Evolutionary conservation across 345 rosid species (phyloP).

Genomic region (Anastatica hierochuntica): DNA sequence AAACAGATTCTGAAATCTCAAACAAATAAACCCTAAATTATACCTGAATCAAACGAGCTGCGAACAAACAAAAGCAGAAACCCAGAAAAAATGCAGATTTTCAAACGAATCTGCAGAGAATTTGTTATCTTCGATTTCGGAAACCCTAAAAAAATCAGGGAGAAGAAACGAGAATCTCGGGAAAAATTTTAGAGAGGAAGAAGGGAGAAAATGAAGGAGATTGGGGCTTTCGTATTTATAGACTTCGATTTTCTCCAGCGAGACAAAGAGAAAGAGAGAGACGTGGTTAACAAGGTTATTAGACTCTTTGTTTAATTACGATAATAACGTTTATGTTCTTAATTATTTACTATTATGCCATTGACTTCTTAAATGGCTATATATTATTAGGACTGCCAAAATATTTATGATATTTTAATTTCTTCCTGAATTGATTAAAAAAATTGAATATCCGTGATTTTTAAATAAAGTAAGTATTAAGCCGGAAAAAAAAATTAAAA

Average conservation of each 20-base stretch:
- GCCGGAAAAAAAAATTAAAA: too few species aligned
- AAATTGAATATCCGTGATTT: too few species aligned
- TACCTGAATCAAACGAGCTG: too few species aligned
- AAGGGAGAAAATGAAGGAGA: slow-evolving; percentile 21
- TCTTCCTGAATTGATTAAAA: too few species aligned
- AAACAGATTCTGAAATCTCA: too few species aligned
- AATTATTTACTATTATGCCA: slow-evolving; percentile 12
- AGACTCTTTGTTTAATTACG: slow-evolving; percentile 21
- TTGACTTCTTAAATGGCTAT: neutral
- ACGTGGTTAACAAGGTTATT: slow-evolving; percentile 71
- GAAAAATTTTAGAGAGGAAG: neutral
- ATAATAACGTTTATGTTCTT: slow-evolving; percentile 13
- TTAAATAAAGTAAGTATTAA: too few species aligned
- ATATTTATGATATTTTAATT: neutral
- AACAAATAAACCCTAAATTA: too few species aligned
- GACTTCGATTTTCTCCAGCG: slow-evolving; percentile 26
- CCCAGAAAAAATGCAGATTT: too few species aligned
- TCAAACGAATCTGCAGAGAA: too few species aligned
- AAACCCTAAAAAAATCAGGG: slow-evolving; percentile 19
- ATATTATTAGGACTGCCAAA: too few species aligned
- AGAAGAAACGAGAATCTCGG: neutral
- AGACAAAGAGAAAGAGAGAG: slow-evolving; percentile 6
- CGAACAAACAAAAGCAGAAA: too few species aligned
- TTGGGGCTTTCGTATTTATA: slow-evolving; percentile 47
- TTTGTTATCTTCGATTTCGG: neutral